Conservation (phyloP, 2,329 filamentous ascomycete genomes). For the Ambrosiella xylebori region DNA sequence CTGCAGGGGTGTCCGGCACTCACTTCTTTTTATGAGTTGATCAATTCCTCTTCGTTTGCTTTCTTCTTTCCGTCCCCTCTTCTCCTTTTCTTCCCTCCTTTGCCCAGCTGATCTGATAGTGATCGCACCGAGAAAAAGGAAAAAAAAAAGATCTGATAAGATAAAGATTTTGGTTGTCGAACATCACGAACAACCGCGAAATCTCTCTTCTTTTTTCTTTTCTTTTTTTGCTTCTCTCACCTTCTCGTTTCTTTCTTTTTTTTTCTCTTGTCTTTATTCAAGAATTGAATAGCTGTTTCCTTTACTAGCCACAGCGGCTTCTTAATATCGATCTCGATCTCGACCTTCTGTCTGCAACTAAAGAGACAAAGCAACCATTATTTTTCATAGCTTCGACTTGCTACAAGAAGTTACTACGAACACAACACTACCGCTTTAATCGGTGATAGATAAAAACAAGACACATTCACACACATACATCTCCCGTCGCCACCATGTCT, state of each 20-base stretch:
- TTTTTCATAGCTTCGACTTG: conserved; percentile 2
- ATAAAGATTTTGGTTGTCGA: neutral
- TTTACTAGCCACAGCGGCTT: neutral
- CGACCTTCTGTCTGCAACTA: neutral
- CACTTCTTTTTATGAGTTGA: neutral
- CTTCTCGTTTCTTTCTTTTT: neutral
- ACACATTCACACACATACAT: neutral
- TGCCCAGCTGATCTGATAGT: conserved; percentile 1
- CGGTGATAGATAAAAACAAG: neutral
- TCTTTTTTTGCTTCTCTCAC: neutral
- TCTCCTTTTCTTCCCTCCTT: neutral
- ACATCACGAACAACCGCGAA: neutral
- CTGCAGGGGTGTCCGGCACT: neutral
- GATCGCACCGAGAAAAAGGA: neutral
- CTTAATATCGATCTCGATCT: neutral
- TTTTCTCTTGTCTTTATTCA: neutral
- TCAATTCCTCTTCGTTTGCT: neutral
- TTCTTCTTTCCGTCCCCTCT: neutral
- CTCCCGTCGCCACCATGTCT: neutral
- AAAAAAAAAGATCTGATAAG: conserved; percentile 6
- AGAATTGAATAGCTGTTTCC: neutral
- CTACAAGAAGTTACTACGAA: conserved; percentile 1
- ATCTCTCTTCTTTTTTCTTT: neutral
- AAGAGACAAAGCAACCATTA: conserved; percentile 1
- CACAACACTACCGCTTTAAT: neutral